Conservation (phyloP, 345 rosid genomes). For the Salix viminalis region DNA sequence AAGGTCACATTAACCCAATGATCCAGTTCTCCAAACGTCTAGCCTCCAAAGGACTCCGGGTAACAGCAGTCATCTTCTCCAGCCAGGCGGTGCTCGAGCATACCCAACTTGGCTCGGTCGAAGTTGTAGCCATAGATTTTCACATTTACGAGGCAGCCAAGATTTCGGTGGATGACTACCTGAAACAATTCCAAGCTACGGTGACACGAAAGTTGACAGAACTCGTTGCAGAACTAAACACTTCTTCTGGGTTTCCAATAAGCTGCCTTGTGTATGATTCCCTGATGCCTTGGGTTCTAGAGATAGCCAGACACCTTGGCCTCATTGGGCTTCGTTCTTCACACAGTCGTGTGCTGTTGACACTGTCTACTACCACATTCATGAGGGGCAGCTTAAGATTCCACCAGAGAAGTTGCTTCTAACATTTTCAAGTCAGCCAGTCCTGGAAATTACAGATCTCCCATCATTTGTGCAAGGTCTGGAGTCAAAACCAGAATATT, state of each 20-base stretch:
- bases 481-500: too few species aligned
- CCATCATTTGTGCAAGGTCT: too few species aligned
- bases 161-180: background rate
- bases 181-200: slow-evolving; percentile 10
- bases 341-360: too few species aligned
- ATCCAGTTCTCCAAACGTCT: slow-evolving; percentile 53
- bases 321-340: too few species aligned
- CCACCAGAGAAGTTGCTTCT: too few species aligned
- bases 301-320: slow-evolving; percentile 20
- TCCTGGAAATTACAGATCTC: too few species aligned
- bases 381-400: too few species aligned
- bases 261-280: slow-evolving; percentile 43
- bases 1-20: slow-evolving; percentile 61
- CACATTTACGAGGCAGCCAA: slow-evolving; percentile 27
- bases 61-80: slow-evolving; percentile 30
- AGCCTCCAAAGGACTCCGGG: slow-evolving; percentile 44
- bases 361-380: too few species aligned
- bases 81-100: slow-evolving; percentile 11
- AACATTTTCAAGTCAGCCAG: too few species aligned
- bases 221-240: slow-evolving; percentile 20
- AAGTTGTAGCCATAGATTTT: slow-evolving; percentile 20
- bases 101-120: slow-evolving; percentile 20
- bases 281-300: slow-evolving; percentile 40
- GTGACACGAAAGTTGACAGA: slow-evolving; percentile 27
- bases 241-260: background rate